Evolutionary conservation across 495 filamentous ascomycete species (phyloP).

Genomic region (Viridothelium virens): DNA sequence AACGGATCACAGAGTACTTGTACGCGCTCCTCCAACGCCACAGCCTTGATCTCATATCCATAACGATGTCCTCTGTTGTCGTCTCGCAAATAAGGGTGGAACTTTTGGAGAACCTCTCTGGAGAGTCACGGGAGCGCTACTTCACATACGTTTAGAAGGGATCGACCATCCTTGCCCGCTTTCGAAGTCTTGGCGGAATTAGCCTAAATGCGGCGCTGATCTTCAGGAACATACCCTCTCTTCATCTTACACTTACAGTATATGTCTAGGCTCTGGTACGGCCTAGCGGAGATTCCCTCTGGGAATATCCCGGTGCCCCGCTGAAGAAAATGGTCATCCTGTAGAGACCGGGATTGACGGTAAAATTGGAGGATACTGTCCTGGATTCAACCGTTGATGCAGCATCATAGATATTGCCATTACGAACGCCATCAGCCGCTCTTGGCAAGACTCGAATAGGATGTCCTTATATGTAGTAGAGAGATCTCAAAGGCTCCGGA

Average conservation of each 20-base stretch:
- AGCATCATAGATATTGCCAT: not conserved
- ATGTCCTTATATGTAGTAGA: not conserved
- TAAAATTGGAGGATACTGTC: not conserved
- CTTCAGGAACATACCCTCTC: not conserved
- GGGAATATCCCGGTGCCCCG: not conserved
- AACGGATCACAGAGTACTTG: no score
- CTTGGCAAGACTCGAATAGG: not conserved
- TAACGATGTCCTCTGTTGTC: no score
- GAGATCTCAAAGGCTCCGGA: not conserved
- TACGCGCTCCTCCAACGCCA: no score
- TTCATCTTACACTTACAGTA: not conserved
- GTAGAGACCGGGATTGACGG: not conserved
- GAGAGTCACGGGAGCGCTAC: not conserved
- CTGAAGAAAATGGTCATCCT: not conserved
- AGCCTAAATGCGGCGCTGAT: conserved; percentile 8
- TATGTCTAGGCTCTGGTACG: not conserved
- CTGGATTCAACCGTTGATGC: not conserved
- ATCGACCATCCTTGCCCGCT: not conserved
- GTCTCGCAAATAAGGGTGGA: no score
- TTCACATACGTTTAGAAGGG: not conserved
- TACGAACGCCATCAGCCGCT: not conserved
- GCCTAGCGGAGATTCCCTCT: no score
- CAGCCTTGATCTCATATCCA: no score
- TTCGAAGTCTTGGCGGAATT: conserved; percentile 4
- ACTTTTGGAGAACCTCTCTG: no score